phyloP scores from a whole-genome alignment of 208 protist genomes.

The Wallacemonas sp. region DNA sequence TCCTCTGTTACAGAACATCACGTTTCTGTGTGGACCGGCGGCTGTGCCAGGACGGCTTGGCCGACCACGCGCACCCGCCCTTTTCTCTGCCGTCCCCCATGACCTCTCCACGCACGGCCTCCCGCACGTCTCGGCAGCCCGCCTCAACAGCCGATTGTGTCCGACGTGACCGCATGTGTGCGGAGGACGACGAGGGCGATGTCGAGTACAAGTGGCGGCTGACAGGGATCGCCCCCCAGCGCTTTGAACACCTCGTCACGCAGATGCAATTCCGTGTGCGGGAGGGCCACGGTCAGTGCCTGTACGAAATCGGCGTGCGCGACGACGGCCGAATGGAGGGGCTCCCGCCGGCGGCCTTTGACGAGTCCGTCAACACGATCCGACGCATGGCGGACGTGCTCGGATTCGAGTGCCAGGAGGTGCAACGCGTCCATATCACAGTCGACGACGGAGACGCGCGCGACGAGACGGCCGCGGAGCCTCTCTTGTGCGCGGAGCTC shows the following conservation, averaged over 20 bases:
- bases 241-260: conserved; percentile 93
- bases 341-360: conserved; percentile 69
- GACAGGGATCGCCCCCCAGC: conserved; percentile 56
- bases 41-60: background rate
- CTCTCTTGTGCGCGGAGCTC: conserved; percentile 80
- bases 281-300: conserved; percentile 92
- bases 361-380: conserved; percentile 79
- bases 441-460: background rate
- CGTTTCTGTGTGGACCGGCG: conserved; percentile 18
- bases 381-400: conserved; percentile 73
- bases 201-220: conserved; percentile 97
- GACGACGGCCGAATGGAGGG: conserved; percentile 91
- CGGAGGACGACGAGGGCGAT: conserved; percentile 94
- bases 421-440: background rate
- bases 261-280: conserved; percentile 94
- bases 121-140: conserved; percentile 33
- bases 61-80: background rate
- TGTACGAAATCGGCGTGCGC: conserved; percentile 94
- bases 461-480: background rate
- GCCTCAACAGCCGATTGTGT: background rate
- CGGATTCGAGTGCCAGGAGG: conserved; percentile 33
- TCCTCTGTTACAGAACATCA: conserved; percentile 8
- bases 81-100: conserved; percentile 2
- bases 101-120: no score
- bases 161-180: conserved; percentile 28